Conservation (phyloP, 441 rosid genomes). For the Adansonia rubrostipa region DNA sequence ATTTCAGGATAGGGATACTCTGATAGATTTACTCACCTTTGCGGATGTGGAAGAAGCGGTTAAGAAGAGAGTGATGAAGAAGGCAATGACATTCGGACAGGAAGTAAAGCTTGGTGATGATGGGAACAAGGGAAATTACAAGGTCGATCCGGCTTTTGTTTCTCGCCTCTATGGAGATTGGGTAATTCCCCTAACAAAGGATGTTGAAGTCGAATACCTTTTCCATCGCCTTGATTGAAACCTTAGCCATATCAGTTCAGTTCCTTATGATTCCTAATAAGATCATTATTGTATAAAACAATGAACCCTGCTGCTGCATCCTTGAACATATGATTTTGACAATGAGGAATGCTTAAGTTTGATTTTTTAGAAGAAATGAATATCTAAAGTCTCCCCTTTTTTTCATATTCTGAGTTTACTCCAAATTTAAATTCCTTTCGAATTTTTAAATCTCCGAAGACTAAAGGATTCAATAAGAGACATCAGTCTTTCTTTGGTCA, state of each 20-base stretch:
- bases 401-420: no score
- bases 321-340: no score
- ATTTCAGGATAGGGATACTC: slow-evolving; percentile 62
- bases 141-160: slow-evolving; percentile 66
- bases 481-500: no score
- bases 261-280: not conserved
- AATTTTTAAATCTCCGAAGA: no score
- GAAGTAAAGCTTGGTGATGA: slow-evolving; percentile 45
- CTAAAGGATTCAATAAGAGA: no score
- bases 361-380: no score
- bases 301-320: no score
- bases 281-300: not conserved
- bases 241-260: not conserved
- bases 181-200: slow-evolving; percentile 85
- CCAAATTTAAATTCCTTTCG: no score
- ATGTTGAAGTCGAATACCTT: slow-evolving; percentile 78
- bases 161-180: slow-evolving; percentile 76
- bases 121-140: slow-evolving; percentile 34
- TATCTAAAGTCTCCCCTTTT: no score
- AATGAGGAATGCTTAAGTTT: no score
- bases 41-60: slow-evolving; percentile 71
- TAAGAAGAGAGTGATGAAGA: slow-evolving; percentile 79
- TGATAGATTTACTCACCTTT: slow-evolving; percentile 77
- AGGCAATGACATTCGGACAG: slow-evolving; percentile 70
- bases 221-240: slow-evolving; percentile 72